These are phyloP conservation scores for Conticribra weissflogii DNA, from an alignment of 108 stramenopile genomes.

Conservation along the genomic window DNA sequence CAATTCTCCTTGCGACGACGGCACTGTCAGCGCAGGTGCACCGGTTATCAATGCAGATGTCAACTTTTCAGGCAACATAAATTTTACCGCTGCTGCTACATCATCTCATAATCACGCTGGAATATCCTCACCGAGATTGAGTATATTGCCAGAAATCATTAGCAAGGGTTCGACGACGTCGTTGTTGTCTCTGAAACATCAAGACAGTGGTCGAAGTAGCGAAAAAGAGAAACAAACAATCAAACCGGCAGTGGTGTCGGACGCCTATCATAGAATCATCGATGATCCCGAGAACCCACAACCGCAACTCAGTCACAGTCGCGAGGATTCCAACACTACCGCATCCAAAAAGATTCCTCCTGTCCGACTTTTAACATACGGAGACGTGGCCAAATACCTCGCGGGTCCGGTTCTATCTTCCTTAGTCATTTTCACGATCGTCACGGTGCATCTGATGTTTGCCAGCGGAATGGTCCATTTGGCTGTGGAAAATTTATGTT, in stretches of 20 bases:
- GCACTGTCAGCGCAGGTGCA: too few species aligned
- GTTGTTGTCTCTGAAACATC: too few species aligned
- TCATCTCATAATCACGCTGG: too few species aligned
- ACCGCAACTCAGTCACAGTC: neutral
- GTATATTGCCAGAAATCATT: too few species aligned
- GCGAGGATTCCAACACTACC: neutral
- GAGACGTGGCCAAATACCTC: slow-evolving; percentile 48
- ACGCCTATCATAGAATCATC: slow-evolving; percentile 11
- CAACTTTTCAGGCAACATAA: too few species aligned
- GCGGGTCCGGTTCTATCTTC: slow-evolving; percentile 30
- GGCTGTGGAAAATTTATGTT: slow-evolving; percentile 50
- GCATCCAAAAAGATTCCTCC: slow-evolving; percentile 24
- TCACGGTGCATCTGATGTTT: slow-evolving; percentile 54
- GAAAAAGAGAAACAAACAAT: too few species aligned
- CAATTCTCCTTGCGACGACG: slow-evolving; percentile 7
- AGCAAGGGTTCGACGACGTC: too few species aligned
- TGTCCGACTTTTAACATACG: slow-evolving; percentile 51
- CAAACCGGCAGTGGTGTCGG: too few species aligned
- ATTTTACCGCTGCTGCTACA: too few species aligned
- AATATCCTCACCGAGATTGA: too few species aligned
- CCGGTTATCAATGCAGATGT: too few species aligned
- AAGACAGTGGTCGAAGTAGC: too few species aligned
- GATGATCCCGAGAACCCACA: neutral
- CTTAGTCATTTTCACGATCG: slow-evolving; percentile 41
- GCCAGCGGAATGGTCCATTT: slow-evolving; percentile 46